Evolutionary conservation across 148 eudicot genomes (phyloP), one percentile per base, ranked within the genome.

Genomic region (Cornus suecica): DNA sequence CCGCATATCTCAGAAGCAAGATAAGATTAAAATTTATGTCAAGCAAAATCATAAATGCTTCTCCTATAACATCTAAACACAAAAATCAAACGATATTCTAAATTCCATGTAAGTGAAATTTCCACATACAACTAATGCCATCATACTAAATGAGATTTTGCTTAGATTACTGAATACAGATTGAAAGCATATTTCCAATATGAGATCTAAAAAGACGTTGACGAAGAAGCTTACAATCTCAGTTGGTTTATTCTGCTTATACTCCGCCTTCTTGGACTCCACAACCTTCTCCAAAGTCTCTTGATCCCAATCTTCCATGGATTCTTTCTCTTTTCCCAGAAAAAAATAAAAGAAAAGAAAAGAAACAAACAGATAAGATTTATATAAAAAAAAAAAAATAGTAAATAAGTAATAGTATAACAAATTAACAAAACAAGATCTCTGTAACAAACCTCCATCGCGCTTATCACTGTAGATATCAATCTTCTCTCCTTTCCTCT

Each of bases 261-360:
- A 92, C 77, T 92, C 94, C 76, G 86, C 79, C 74, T 92, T 88
- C 85, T 88, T 92, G 60, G 88, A 92, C 67, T 74, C 90, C n/a
- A 92, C 80, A 72, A 92, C 97, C 83, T 92, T 82, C 80, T 90
- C 94, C 83, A 92, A 71, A 60, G 84, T 92, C 79, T 88, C 97
- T 63, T 84, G 92, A 75, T 92, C 97, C 97, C 97, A 92, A 25
- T 92, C 97, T 78, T 88, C 97, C 97, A 92, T 92, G 0, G 92
- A 86, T 20, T 84, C 91, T 63, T 81, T 80, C 24, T 64, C 81
- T 65, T 30, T 58, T 71, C 61, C 54, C 13, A 25, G 5, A 9
- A 71, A 24, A 22, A 31, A 56, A 56, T 56, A 3, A 56, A 5
- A 2, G 0, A 56, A 1, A 56, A 56, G 22, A 16, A 56, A 18